Conservation (phyloP, 257 asterid genomes). For the Plantago ovata region DNA sequence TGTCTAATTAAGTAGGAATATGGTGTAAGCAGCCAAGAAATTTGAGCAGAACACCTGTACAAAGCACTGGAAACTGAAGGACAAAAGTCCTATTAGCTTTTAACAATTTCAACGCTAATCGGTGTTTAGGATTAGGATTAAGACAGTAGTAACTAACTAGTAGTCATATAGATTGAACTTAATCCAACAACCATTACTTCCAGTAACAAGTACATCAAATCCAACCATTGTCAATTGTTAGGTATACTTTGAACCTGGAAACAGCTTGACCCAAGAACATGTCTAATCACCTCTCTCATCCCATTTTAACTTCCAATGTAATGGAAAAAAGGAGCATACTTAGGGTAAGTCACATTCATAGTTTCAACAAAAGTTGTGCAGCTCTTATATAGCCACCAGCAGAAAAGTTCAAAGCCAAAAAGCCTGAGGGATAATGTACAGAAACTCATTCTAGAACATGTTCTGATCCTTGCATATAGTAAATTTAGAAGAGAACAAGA, state of each 20-base stretch:
- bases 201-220: not conserved
- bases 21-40: conserved; percentile 2
- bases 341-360: not conserved
- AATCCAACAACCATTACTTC: conserved; percentile 8
- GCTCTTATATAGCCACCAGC: not conserved
- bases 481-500: no score
- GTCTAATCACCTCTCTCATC: not conserved
- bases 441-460: not conserved
- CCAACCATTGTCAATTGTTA: conserved; percentile 26
- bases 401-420: not conserved
- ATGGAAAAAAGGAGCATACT: not conserved
- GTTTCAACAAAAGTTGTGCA: conserved; percentile 6
- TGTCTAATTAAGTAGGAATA: not conserved
- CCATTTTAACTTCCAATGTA: not conserved
- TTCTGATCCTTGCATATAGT: not conserved
- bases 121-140: not conserved
- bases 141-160: no score
- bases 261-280: conserved; percentile 6
- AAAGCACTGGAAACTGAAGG: conserved; percentile 7
- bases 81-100: conserved; percentile 16
- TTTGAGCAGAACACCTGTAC: conserved; percentile 15
- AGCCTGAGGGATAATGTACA: not conserved
- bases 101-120: conserved; percentile 17
- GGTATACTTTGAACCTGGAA: conserved; percentile 25
- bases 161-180: conserved; percentile 17